Evolutionary conservation across 768 basidiomycete species (phyloP).

Genomic region (Dioszegia aurantiaca): DNA sequence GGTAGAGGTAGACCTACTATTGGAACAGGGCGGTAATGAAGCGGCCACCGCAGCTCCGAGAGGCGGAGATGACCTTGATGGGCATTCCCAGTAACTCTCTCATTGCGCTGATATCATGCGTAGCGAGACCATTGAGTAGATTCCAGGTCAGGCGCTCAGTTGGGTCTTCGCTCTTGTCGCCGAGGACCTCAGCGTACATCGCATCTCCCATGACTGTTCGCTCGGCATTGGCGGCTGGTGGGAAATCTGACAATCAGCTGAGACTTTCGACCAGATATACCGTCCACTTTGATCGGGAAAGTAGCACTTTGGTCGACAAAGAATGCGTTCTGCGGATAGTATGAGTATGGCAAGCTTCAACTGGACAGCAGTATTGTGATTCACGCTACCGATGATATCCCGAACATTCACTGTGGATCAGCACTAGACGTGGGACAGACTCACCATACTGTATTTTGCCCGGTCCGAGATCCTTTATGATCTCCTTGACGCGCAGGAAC

Average conservation of each 20-base stretch:
- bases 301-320: constrained; percentile 19
- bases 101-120: constrained; percentile 49
- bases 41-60: constrained; percentile 13
- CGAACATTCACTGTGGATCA: constrained; percentile 21
- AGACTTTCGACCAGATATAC: not conserved
- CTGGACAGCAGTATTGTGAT: constrained; percentile 6
- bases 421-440: not conserved
- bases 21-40: constrained; percentile 20
- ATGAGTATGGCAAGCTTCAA: too few relatives aligned
- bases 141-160: constrained; percentile 17
- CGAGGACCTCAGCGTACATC: constrained; percentile 16
- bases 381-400: constrained; percentile 43
- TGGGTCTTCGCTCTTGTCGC: constrained; percentile 13
- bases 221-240: constrained; percentile 6
- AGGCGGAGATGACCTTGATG: constrained; percentile 20
- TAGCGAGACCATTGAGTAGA: constrained; percentile 35
- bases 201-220: not conserved
- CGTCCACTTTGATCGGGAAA: constrained; percentile 23
- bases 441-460: constrained; percentile 16
- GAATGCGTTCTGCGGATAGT: constrained; percentile 20
- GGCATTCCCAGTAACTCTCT: constrained; percentile 46
- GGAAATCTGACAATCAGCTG: constrained; percentile 18
- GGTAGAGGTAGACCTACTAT: constrained; percentile 15
- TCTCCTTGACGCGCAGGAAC: constrained; percentile 34
- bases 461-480: constrained; percentile 16